A percentile compares a stretch with the other conserved stretches of the same genome.
Evolutionary conservation across 768 basidiomycete genomes (phyloP).

Genomic region (Mycena galericulata): DNA sequence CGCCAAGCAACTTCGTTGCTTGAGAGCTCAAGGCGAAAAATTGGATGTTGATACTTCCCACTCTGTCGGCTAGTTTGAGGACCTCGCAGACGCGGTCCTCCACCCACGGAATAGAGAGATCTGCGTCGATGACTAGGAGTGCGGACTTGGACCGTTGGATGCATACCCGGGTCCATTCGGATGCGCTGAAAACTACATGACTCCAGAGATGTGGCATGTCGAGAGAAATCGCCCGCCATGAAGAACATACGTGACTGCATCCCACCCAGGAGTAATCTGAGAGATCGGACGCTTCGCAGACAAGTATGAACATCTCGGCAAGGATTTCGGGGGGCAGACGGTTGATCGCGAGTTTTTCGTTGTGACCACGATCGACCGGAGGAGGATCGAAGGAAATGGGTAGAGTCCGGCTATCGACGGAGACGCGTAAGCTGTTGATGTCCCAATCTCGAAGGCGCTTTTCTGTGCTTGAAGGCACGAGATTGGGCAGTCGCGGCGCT

Average conservation of each 20-base stretch:
- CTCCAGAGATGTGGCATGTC: conserved; percentile 20
- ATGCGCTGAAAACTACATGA: conserved; percentile 14
- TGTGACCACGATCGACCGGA: conserved; percentile 14
- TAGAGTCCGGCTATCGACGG: too few relatives aligned
- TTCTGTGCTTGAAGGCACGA: background rate
- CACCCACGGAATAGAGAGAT: background rate
- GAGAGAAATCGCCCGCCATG: conserved; percentile 24
- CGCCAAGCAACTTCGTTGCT: background rate
- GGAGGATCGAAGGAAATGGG: conserved; percentile 4
- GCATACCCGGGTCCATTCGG: conserved; percentile 15
- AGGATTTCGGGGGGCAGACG: conserved; percentile 28
- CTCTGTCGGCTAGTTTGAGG: background rate
- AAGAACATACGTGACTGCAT: conserved; percentile 27
- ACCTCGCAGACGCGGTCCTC: background rate
- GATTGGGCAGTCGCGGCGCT: background rate
- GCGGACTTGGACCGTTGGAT: conserved; percentile 22
- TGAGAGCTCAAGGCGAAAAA: background rate
- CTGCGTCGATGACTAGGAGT: conserved; percentile 15
- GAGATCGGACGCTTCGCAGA: conserved; percentile 11
- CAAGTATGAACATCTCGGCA: conserved; percentile 18
- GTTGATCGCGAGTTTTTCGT: conserved; percentile 15
- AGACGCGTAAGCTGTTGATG: background rate
- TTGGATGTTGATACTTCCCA: conserved; percentile 8
- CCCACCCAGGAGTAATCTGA: conserved; percentile 21
- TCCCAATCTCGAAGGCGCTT: background rate